Conservation (phyloP, 208 protist genomes). For the Crithidia expoeki region DNA sequence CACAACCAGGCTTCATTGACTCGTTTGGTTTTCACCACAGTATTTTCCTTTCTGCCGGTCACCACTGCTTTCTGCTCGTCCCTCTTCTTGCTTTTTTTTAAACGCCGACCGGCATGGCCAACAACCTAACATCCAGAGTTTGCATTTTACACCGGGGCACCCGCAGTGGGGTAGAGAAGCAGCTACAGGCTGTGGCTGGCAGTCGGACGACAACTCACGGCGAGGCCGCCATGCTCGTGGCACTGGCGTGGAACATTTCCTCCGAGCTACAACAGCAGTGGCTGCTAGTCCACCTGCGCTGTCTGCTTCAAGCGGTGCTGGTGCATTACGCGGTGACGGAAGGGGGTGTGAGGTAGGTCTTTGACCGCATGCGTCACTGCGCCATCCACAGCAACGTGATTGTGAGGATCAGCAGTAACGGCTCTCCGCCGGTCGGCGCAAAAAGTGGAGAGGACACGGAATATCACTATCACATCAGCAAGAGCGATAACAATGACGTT, state of each 20-base stretch:
- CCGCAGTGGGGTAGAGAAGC: no score
- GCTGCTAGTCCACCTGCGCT: neutral
- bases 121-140: no score
- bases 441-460: neutral
- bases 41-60: conserved; percentile 7
- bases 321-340: conserved; percentile 3
- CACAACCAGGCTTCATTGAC: conserved; percentile 1
- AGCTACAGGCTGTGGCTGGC: no score
- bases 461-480: no score
- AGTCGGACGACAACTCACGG: no score
- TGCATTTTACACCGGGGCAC: no score
- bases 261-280: conserved; percentile 8
- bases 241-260: conserved; percentile 5
- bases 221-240: neutral
- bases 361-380: neutral
- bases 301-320: neutral
- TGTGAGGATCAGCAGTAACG: neutral
- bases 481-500: no score
- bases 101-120: no score
- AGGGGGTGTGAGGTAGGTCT: conserved; percentile 2
- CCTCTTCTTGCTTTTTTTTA: neutral
- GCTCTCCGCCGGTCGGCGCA: neutral
- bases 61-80: neutral
- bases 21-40: conserved; percentile 6
- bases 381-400: neutral